Base-by-base conservation (phyloP, 352 stramenopile species). In the Phytophthora multivora region DNA sequence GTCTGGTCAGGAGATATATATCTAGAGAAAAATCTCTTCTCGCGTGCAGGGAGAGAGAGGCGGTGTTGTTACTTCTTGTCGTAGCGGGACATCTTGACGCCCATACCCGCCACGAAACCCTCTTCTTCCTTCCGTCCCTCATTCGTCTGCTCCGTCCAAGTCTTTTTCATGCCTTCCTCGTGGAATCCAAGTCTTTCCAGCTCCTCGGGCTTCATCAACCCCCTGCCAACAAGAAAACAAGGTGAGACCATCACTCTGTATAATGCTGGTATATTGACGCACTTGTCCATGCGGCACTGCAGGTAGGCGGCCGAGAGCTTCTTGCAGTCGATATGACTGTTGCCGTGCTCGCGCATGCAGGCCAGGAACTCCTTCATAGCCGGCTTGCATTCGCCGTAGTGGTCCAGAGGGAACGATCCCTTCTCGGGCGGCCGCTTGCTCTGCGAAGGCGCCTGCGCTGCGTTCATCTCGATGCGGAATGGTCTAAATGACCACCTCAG, bases 211-310 rank as follows among this genome's bases (percentile, higher is more conserved):
- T 94, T 64, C 88, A 96, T 96, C 18, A 96, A 69, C 7, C 81
- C 81, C 58, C 85, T 96, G 48, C 7, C 48, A 51, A 58, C 33
- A 28, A 28, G 13, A 16, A n/a, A 13, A 42, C n/a, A 21, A 15
- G 12, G 11, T 60, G 28, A 63, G 43, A 52, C 48, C 50, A 54
- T 56, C 49, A 63, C 38, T 56, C 45, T 47, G 1, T 19, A 59
- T 21, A 56, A 30, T 23, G 4, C 21, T 4, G 21, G 21, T 16
- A 38, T 33, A 36, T 11, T 25, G 13, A 79, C 81, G 55, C 43
- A 96, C 87, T 90, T 94, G 31, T 97, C 81, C 82, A 97, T 97
- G 51, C 90, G 86, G 73, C 90, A 97, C 60, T 93, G 66, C 15
- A 97, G 70, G 31, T 97, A 97, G 9, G 71, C 59, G 66, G 93